These are phyloP conservation scores for Emericellopsis atlantica DNA, from an alignment of 2,329 filamentous ascomycete genomes.

Conservation along the genomic window DNA sequence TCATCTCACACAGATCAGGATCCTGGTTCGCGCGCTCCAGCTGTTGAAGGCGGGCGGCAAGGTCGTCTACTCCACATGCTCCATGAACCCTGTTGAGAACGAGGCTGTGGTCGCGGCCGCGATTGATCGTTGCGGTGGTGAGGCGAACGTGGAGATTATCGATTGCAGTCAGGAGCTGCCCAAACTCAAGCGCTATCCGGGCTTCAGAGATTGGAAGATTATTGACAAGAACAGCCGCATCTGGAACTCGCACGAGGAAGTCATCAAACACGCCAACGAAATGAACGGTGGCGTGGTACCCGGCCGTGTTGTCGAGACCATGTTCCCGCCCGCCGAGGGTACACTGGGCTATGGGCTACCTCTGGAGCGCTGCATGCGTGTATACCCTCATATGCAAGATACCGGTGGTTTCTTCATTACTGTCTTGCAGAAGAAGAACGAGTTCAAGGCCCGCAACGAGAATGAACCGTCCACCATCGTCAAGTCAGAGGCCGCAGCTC, in stretches of 20 bases:
- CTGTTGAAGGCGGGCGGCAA: slow-evolving; percentile 92
- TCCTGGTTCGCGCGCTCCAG: slow-evolving; percentile 82
- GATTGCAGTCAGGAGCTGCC: slow-evolving; percentile 72
- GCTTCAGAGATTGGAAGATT: slow-evolving; percentile 74
- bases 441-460: slow-evolving; percentile 70
- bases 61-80: slow-evolving; percentile 96
- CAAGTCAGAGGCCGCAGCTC: slow-evolving; percentile 10
- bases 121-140: slow-evolving; percentile 79
- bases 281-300: slow-evolving; percentile 42
- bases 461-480: slow-evolving; percentile 32
- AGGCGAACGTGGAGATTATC: slow-evolving; percentile 67
- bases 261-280: slow-evolving; percentile 56
- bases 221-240: slow-evolving; percentile 76
- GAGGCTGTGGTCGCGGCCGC: slow-evolving; percentile 83
- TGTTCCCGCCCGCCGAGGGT: slow-evolving; percentile 60
- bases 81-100: slow-evolving; percentile 97
- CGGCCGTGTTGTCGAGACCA: slow-evolving; percentile 60
- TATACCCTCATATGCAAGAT: slow-evolving; percentile 92
- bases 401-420: slow-evolving; percentile 97
- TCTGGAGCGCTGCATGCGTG: slow-evolving; percentile 79
- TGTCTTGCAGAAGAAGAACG: slow-evolving; percentile 80
- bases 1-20: slow-evolving; percentile 76
- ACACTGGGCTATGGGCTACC: slow-evolving; percentile 52
- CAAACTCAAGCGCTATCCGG: slow-evolving; percentile 61
- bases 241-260: slow-evolving; percentile 72